Base-by-base conservation (phyloP, 345 rosid genomes). In the Clarkia xantiana region DNA sequence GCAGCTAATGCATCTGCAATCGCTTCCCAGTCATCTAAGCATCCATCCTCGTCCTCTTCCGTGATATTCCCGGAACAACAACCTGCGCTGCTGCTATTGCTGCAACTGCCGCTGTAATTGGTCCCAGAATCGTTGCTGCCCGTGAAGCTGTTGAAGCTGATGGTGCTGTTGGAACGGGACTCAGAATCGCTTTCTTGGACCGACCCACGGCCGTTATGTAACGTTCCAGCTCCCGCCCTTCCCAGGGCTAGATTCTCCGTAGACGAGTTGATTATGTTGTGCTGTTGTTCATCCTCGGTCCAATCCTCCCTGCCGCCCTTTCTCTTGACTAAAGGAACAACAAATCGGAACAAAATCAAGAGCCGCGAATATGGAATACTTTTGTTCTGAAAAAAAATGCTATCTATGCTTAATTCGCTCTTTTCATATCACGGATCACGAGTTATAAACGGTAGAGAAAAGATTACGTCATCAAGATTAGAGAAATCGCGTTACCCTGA, bases 11-110 rank as follows among this genome's bases (percentile, higher is more conserved):
- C 97, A 67, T 90, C 97, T 22, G 97, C 95, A 60, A 85, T 51
- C 44, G 95, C 90, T 61, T 90, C 97, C 97, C 97, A 90, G 52
- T 90, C 94, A 56, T 90, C 97, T 74, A 85, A 71, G 66, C 94
- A 80, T 20, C 69, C 78, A 45, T 77, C 94, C 44, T 71, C 86
- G n/a, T 82, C 97, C 54, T 85, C 52, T 88, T 91, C 97, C 0
- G 95, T 72, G 19, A 86, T 79, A 62, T 69, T 68, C 49, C 94
- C 95, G 2, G 94, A 87, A 67, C 84, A 84, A 64, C 75, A 84
- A 14, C 86, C 94, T 8, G 77, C 82, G 19, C 85, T 77, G 68
- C 96, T 78, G 56, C 56, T 51, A 60, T 82, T 59, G 53, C 84
- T 58, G 42, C 55, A 49, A 18, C 56, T 58, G 7, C 56, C 86